Evolutionary conservation across 495 filamentous ascomycete species (phyloP).

Genomic region (Xylaria telfairii): DNA sequence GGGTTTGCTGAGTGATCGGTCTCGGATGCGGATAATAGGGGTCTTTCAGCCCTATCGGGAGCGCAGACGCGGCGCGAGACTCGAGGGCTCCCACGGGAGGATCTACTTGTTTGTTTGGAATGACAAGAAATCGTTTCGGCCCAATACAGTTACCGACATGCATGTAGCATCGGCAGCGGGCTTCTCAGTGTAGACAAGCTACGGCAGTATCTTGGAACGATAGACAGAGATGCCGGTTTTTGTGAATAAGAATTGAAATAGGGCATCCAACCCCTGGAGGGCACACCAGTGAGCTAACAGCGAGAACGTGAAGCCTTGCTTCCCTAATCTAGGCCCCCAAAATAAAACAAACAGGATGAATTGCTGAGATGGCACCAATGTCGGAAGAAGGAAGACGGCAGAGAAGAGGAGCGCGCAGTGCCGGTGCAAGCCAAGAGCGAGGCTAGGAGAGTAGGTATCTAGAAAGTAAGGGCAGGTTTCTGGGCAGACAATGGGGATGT

Average conservation of each 20-base stretch:
- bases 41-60: conserved; percentile 41
- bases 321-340: conserved; percentile 14
- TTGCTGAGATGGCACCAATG: conserved; percentile 28
- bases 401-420: conserved; percentile 26
- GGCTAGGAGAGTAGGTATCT: conserved; percentile 25
- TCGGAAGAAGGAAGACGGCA: conserved; percentile 38
- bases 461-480: conserved; percentile 33
- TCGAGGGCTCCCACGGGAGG: conserved; percentile 29
- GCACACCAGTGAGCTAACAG: conserved; percentile 31
- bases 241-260: conserved; percentile 22
- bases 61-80: conserved; percentile 31
- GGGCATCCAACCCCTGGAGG: conserved; percentile 29
- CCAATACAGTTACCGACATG: conserved; percentile 31
- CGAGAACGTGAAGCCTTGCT: conserved; percentile 8
- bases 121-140: conserved; percentile 26
- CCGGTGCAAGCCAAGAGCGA: conserved; percentile 30
- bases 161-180: conserved; percentile 34
- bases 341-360: conserved; percentile 25
- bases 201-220: conserved; percentile 28
- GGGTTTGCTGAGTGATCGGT: conserved; percentile 37
- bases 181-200: conserved; percentile 15
- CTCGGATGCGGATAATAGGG: conserved; percentile 40
- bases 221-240: conserved; percentile 29
- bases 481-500: conserved; percentile 8
- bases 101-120: conserved; percentile 30